Base-by-base conservation (phyloP, 768 basidiomycete genomes). In the Tremella mesenterica region DNA sequence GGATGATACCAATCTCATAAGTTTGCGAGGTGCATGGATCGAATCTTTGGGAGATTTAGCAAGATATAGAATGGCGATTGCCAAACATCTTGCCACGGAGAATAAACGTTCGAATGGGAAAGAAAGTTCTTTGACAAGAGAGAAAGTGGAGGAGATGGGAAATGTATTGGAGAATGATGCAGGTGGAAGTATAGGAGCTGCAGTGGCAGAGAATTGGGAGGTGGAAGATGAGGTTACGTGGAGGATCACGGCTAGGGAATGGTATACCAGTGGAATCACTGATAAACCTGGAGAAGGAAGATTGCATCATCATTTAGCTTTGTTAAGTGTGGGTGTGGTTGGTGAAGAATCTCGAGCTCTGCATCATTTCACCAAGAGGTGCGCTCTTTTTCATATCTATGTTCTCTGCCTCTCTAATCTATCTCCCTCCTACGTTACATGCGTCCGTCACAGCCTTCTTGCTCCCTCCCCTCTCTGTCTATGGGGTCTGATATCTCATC, bases 361-460 rank as follows among this genome's bases (percentile, higher is more conserved):
- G 4, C 96, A 99, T 68, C 95, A 99, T 69, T 96, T 92, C 59
- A 81, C 83, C 7, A 95, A 95, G 75, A 93, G 92, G 92, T 91
- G 25, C 38, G 82, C 4, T 28, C 25, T n/a, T 31, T 30, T 16
- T 48, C n/a, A n/a, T n/a, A n/a, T n/a, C n/a, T n/a, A n/a, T 71
- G 30, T 10, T n/a, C n/a, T n/a, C n/a, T n/a, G n/a, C n/a, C n/a
- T n/a, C n/a, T n/a, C n/a, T n/a, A n/a, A n/a, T n/a, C n/a, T n/a
- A n/a, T n/a, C n/a, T n/a, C n/a, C n/a, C n/a, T n/a, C n/a, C n/a
- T n/a, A n/a, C n/a, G n/a, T n/a, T n/a, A n/a, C n/a, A n/a, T n/a
- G n/a, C n/a, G n/a, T n/a, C n/a, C n/a, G n/a, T n/a, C n/a, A n/a
- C n/a, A n/a, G n/a, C n/a, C n/a, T n/a, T n/a, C n/a, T n/a, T n/a